These are phyloP conservation scores for Microsporum canis DNA, from an alignment of 2,329 filamentous ascomycete genomes.

Conservation along the genomic window DNA sequence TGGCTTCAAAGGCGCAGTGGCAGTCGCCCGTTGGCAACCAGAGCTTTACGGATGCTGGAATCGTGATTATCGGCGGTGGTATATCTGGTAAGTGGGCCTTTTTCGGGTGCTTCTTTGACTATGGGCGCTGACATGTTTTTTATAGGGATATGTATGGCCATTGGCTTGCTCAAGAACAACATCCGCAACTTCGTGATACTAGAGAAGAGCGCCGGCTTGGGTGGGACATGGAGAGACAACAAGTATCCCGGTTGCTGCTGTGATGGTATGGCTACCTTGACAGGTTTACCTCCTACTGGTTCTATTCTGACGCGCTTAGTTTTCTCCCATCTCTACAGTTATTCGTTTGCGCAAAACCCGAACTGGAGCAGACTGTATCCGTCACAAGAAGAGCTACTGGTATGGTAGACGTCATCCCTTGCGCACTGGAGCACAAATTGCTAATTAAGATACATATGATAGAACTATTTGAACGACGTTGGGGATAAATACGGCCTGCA, in stretches of 20 bases:
- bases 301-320: slow-evolving; percentile 23
- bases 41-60: slow-evolving; percentile 41
- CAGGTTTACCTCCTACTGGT: background rate
- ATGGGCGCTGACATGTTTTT: background rate
- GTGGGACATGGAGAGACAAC: slow-evolving; percentile 47
- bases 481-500: slow-evolving; percentile 46
- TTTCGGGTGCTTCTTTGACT: background rate
- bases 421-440: background rate
- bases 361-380: slow-evolving; percentile 49
- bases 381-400: slow-evolving; percentile 49
- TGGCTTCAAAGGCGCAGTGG: background rate
- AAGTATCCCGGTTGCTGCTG: slow-evolving; percentile 48
- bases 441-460: background rate
- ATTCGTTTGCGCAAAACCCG: slow-evolving; percentile 50
- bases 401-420: slow-evolving; percentile 15
- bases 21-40: slow-evolving; percentile 30
- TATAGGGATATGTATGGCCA: slow-evolving; percentile 45
- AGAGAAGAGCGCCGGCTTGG: slow-evolving; percentile 44
- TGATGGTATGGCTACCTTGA: slow-evolving; percentile 28
- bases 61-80: slow-evolving; percentile 48
- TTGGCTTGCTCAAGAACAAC: slow-evolving; percentile 44
- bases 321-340: slow-evolving; percentile 46
- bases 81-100: slow-evolving; percentile 34
- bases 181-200: slow-evolving; percentile 44
- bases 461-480: slow-evolving; percentile 42